phyloP scores from a whole-genome alignment of 2,329 filamentous ascomycete genomes.

The Sporothrix euskadiensis region DNA sequence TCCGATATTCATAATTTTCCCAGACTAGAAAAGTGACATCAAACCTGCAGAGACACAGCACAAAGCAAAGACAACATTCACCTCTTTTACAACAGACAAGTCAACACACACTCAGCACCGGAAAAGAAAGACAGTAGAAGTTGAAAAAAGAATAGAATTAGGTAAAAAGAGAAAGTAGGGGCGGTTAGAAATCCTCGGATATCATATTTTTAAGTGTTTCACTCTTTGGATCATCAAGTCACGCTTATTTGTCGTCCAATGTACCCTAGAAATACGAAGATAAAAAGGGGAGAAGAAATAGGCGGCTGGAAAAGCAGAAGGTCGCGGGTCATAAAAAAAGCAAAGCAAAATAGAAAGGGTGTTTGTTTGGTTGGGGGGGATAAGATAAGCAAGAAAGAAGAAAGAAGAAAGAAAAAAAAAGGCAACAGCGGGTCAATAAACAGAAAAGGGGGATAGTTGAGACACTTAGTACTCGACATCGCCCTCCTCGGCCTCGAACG shows the following conservation, averaged over 20 bases:
- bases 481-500: slow-evolving; percentile 62
- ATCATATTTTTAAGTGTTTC: slow-evolving; percentile 13
- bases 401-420: not conserved
- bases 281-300: slow-evolving; percentile 10
- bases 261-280: slow-evolving; percentile 27
- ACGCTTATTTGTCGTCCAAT: slow-evolving; percentile 25
- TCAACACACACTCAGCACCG: not conserved
- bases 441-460: not conserved
- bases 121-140: not conserved
- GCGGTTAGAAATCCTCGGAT: slow-evolving; percentile 14
- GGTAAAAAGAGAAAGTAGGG: slow-evolving; percentile 8
- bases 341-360: not conserved
- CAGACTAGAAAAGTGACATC: not conserved
- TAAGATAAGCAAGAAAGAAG: not conserved
- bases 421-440: not conserved
- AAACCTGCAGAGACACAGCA: not conserved
- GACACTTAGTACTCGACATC: slow-evolving; percentile 74
- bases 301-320: not conserved
- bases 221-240: slow-evolving; percentile 22
- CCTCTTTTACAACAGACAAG: not conserved
- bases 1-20: not conserved
- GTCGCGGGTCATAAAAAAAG: slow-evolving; percentile 5
- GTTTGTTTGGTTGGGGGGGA: not conserved
- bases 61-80: not conserved
- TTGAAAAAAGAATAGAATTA: slow-evolving; percentile 18